A percentile compares a stretch with the other conserved stretches of the same genome.
phyloP scores from a whole-genome alignment of 2,329 filamentous ascomycete genomes.

The Ambrosiella cleistominuta region DNA sequence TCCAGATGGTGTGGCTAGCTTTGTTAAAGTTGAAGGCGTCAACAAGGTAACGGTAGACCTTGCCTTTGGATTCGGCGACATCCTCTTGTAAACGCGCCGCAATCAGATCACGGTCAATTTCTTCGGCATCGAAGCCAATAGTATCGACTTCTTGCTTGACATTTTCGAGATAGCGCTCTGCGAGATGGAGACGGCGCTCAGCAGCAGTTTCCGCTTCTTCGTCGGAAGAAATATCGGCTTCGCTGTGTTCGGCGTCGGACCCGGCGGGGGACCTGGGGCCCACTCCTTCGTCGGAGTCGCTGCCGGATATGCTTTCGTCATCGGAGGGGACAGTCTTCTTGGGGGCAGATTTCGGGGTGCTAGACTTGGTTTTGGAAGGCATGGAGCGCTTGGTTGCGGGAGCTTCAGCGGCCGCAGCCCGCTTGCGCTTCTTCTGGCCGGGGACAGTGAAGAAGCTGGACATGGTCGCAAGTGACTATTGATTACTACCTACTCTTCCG shows the following conservation, averaged over 20 bases:
- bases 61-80: slow-evolving; percentile 78
- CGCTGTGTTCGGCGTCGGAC: slow-evolving; percentile 28
- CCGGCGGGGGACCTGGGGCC: slow-evolving; percentile 17
- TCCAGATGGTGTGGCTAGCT: slow-evolving; percentile 54
- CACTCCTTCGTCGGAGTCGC: slow-evolving; percentile 45
- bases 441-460: slow-evolving; percentile 93
- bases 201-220: slow-evolving; percentile 75
- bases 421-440: slow-evolving; percentile 80
- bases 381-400: slow-evolving; percentile 10
- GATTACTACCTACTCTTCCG: not conserved
- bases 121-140: slow-evolving; percentile 77
- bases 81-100: slow-evolving; percentile 83
- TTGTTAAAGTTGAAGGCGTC: slow-evolving; percentile 50
- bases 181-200: slow-evolving; percentile 69
- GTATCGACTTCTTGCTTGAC: slow-evolving; percentile 61
- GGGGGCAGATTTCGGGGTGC: not conserved
- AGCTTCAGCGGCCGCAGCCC: slow-evolving; percentile 34
- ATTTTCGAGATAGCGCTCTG: slow-evolving; percentile 85
- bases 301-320: slow-evolving; percentile 72
- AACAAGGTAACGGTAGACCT: slow-evolving; percentile 67
- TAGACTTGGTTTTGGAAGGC: slow-evolving; percentile 7
- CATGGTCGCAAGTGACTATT: slow-evolving; percentile 31
- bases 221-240: slow-evolving; percentile 36
- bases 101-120: slow-evolving; percentile 83
- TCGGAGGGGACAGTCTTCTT: slow-evolving; percentile 20